Evolutionary conservation across 2,329 filamentous ascomycete genomes (phyloP), one percentile per base, ranked within the genome.

Genomic region (Alternaria sp.): DNA sequence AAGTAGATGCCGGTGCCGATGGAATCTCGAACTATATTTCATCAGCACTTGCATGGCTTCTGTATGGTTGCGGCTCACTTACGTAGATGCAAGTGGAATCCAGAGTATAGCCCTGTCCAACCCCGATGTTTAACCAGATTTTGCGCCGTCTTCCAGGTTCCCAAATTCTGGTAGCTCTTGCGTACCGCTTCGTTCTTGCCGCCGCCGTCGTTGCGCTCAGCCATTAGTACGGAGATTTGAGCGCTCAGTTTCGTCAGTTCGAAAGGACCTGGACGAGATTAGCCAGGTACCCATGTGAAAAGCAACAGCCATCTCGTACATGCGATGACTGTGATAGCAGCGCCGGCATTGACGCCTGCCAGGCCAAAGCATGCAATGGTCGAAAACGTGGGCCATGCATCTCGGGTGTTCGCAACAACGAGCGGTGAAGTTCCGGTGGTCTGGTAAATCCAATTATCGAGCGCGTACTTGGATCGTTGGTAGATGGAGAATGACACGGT

Each of bases 241-340:
- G 92, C 92, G 76, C 91, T 94, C 60, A 95, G 84, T 79, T 96
- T 96, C n/a, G 92, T 94, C 77, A 96, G 85, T 78, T 96, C 92
- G 75, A 96, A 96, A 1, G 92, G 92, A 74, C 88, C 89, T 90
- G 58, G 20, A 8, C 27, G 20, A 10, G 30, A 46, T 76, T 44
- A 71, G 68, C 53, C 25, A 54, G 12, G 41, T 36, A 51, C 34
- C 44, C 12, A 18, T 11, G 18, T 10, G 41, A 22, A 11, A n/a
- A 16, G 12, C 10, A 14, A 7, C 8, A 25, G 12, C 14, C n/a
- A 3, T 12, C 18, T 57, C 78, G 52, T 70, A 81, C 92, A 96
- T 68, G 92, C 92, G 69, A 95, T 87, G 52, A 91, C 84, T 9
- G 92, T 94, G 57, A 95, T 94, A 62, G 88, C 86, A 22, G 90